Percentiles rank a stretch among this genome's conserved stretches.
Conservation (phyloP, 345 rosid genomes). For the Clarkia xantiana region DNA sequence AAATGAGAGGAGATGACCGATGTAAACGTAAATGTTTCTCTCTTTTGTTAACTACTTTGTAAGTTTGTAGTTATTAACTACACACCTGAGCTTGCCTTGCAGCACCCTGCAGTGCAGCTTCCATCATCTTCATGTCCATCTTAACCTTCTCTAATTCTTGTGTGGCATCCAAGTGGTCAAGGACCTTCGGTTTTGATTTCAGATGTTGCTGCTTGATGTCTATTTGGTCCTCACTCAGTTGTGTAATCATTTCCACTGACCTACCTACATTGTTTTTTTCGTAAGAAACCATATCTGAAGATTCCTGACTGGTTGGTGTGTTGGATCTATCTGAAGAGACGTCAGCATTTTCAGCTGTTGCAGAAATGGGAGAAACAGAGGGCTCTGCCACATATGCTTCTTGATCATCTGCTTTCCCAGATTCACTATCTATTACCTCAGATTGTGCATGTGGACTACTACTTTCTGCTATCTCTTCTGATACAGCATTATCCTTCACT, state of each 20-base stretch:
- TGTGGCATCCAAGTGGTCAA: conserved; percentile 26
- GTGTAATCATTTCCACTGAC: conserved; percentile 22
- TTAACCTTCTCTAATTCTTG: conserved; percentile 67
- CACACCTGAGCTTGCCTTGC: conserved; percentile 99
- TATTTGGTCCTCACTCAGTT: conserved; percentile 21
- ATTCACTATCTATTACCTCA: conserved; percentile 15
- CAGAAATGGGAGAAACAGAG: conserved; percentile 20
- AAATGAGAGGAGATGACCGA: background rate
- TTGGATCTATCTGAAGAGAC: conserved; percentile 18
- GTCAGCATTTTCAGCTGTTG: conserved; percentile 19
- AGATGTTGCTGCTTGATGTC: conserved; percentile 22
- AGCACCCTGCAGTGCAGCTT: conserved; percentile 93
- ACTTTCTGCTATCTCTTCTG: conserved; percentile 24
- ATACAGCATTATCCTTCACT: conserved; percentile 19
- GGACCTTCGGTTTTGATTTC: conserved; percentile 29
- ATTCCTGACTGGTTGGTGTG: conserved; percentile 23
- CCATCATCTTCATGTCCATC: conserved; percentile 89
- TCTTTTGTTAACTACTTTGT: background rate
- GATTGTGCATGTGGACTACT: conserved; percentile 18
- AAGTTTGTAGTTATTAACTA: background rate
- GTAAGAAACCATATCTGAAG: conserved; percentile 25
- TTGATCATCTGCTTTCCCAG: conserved; percentile 9
- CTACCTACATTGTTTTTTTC: conserved; percentile 10
- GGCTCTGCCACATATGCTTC: conserved; percentile 17
- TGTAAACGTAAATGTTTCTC: no score